Conservation (phyloP, 805 yeast genomes). For the Ogataea minuta region DNA sequence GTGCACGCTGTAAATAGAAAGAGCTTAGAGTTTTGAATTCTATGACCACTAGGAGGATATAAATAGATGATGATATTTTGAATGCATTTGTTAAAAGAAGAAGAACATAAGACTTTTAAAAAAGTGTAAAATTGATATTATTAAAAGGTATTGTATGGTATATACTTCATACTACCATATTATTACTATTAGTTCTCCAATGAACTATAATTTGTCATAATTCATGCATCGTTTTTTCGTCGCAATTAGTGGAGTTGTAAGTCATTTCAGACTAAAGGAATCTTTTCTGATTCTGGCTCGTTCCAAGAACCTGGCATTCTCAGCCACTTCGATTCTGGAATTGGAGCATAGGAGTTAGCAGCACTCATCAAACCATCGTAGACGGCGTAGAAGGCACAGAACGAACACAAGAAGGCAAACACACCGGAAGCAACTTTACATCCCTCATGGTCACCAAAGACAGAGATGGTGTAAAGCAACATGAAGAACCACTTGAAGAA, state of each 20-base stretch:
- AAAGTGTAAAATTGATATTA: not conserved
- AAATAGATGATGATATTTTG: not conserved
- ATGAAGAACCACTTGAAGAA: slow-evolving; percentile 42
- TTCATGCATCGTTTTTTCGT: too few relatives aligned
- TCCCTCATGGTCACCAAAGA: slow-evolving; percentile 35
- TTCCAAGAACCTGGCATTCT: slow-evolving; percentile 34
- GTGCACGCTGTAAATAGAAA: slow-evolving; percentile 15
- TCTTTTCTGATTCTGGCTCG: slow-evolving; percentile 20
- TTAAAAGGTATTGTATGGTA: not conserved
- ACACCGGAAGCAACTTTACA: slow-evolving; percentile 43
- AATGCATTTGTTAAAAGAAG: too few relatives aligned
- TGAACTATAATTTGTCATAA: too few relatives aligned
- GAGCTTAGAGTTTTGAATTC: slow-evolving; percentile 1
- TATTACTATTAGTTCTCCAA: not conserved
- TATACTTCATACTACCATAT: too few relatives aligned
- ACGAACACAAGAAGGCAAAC: slow-evolving; percentile 39
- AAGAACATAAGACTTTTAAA: too few relatives aligned
- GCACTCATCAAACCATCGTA: slow-evolving; percentile 38
- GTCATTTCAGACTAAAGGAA: slow-evolving; percentile 18
- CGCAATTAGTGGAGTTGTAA: not conserved
- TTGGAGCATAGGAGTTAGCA: slow-evolving; percentile 27
- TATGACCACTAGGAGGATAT: not conserved
- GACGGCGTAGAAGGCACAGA: slow-evolving; percentile 43
- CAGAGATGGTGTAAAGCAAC: slow-evolving; percentile 40
- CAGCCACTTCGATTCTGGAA: slow-evolving; percentile 30